Base-by-base conservation (phyloP, 768 basidiomycete genomes). In the Peribolospora baueri region DNA sequence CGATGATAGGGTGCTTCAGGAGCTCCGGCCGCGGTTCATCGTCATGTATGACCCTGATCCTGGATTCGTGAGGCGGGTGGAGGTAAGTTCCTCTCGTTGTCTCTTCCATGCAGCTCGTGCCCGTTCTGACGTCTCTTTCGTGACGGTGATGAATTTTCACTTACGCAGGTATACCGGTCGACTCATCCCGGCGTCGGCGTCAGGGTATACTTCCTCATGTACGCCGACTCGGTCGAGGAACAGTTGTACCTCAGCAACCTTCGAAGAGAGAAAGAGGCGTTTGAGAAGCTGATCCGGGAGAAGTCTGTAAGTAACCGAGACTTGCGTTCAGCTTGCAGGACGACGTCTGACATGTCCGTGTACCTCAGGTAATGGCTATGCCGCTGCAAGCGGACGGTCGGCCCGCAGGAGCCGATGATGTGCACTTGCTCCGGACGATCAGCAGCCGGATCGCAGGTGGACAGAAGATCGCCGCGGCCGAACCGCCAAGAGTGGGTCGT, bases 31-130 rank as follows among this genome's bases (percentile, higher is more conserved):
- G 2, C 77, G 80, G 58, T 97, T 88, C 64, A 80, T 98, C 53
- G 78, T 97, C 50, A 85, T 97, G 82, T 87, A 82, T 60, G 93
- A 98, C 63, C 88, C 91, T 3, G 83, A 79, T 61, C 80, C 86
- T 65, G 83, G 91, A 53, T 98, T 95, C 61, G 76, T 95, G 43
- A 73, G 93, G 38, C 75, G 93, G 1, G 73, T 98, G 37, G 90
- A 98, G 74, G 90, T 85, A 53, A 54, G 75, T 60, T 25, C 11
- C 5, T 40, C 43, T 3, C 46, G 37, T 3, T 13, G 36, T 51
- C 9, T 46, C 5, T 48, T 7, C 43, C 46, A 51, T 3, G 8
- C 10, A 40, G 11, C 38, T 7, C 53, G 25, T 49, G 7, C 6
- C n/a, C 25, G 54, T 25, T 25, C 25, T 25, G 25, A 25, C 46